Percentiles rank a stretch among this genome's conserved stretches.
Evolutionary conservation across 805 yeast genomes (phyloP).

Genomic region (Hanseniaspora nectarophila): DNA sequence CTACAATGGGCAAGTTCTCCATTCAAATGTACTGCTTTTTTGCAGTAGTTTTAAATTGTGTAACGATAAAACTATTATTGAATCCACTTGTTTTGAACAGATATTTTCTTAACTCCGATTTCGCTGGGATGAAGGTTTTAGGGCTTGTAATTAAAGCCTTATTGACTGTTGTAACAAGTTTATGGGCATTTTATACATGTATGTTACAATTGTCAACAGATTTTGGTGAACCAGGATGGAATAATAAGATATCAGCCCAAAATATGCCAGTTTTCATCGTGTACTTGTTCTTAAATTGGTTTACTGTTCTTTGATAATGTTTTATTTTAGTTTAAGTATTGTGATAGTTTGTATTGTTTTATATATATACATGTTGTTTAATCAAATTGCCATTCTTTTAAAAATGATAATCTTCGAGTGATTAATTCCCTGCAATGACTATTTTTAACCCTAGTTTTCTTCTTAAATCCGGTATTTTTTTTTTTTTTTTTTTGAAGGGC

Average conservation of each 20-base stretch:
- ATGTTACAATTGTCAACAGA: constrained; percentile 1
- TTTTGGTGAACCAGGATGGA: background rate
- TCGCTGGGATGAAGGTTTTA: constrained; percentile 3
- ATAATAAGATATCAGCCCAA: background rate
- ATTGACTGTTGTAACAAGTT: background rate
- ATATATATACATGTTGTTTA: no score
- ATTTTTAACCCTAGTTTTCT: no score
- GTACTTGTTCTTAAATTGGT: constrained; percentile 12
- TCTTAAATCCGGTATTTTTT: no score
- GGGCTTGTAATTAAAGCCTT: constrained; percentile 6
- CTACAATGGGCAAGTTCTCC: constrained; percentile 26
- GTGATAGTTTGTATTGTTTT: no score
- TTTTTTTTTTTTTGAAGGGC: no score
- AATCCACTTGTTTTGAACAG: constrained; percentile 22
- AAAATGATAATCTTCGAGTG: no score
- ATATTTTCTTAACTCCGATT: background rate
- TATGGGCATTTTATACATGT: constrained; percentile 13
- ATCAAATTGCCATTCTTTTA: no score
- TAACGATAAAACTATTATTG: constrained; percentile 21
- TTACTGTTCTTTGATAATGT: background rate
- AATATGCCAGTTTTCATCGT: constrained; percentile 7
- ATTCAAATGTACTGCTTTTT: constrained; percentile 28
- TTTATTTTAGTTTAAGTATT: no score
- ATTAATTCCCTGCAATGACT: no score
- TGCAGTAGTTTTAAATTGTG: constrained; percentile 25